Percentiles rank a stretch among this genome's conserved stretches.
These are phyloP conservation scores for Casaregolazyma suthepensis DNA, from an alignment of 1,139 yeast genomes.

Conservation along the genomic window DNA sequence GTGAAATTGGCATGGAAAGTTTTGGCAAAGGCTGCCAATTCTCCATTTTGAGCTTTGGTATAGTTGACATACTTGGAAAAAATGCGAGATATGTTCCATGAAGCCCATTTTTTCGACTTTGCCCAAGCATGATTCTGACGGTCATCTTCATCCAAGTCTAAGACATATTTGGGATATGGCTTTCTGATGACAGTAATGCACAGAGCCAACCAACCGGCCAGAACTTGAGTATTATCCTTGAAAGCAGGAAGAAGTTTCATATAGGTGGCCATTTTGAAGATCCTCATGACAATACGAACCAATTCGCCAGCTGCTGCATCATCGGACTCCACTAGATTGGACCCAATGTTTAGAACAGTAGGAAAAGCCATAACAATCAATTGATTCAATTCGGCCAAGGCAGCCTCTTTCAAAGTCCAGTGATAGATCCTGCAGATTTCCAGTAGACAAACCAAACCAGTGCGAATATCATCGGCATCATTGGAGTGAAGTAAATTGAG, in stretches of 20 bases:
- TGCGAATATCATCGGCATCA: constrained; percentile 55
- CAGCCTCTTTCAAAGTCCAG: constrained; percentile 55
- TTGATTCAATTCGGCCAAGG: constrained; percentile 41
- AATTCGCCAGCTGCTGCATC: constrained; percentile 58
- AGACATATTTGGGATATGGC: constrained; percentile 47
- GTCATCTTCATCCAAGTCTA: constrained; percentile 42
- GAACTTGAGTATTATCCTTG: constrained; percentile 47
- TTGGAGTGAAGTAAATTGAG: constrained; percentile 50
- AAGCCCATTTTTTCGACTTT: constrained; percentile 88
- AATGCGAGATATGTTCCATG: constrained; percentile 70
- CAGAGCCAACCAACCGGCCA: constrained; percentile 71
- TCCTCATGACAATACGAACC: constrained; percentile 67
- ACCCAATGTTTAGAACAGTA: constrained; percentile 59
- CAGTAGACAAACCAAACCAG: constrained; percentile 70
- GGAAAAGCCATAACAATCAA: constrained; percentile 65
- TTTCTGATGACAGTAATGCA: constrained; percentile 65
- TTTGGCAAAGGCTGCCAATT: constrained; percentile 31
- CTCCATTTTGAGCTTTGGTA: constrained; percentile 27
- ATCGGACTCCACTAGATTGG: constrained; percentile 44
- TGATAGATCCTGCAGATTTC: constrained; percentile 72
- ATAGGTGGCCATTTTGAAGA: constrained; percentile 72
- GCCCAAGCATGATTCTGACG: constrained; percentile 51
- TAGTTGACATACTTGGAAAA: constrained; percentile 65
- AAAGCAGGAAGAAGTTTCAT: constrained; percentile 68
- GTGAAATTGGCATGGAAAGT: constrained; percentile 44